These are phyloP conservation scores for Tuber borchii DNA, from an alignment of 495 filamentous ascomycete genomes.

Conservation along the genomic window DNA sequence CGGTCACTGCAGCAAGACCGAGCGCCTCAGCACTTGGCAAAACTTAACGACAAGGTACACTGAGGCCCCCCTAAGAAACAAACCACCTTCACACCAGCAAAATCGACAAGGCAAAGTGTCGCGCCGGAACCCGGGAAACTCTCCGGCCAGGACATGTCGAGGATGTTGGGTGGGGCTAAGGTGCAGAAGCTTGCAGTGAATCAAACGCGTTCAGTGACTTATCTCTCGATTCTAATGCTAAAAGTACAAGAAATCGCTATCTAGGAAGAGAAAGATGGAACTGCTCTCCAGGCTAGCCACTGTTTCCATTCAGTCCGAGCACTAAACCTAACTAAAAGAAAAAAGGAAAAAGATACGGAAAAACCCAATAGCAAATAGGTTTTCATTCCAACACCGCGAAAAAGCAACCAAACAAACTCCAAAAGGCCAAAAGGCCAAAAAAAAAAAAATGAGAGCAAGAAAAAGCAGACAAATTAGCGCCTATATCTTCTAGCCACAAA, in stretches of 20 bases:
- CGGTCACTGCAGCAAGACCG: no score
- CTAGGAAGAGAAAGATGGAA: background rate
- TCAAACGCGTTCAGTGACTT: background rate
- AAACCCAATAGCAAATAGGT: background rate
- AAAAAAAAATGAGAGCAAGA: background rate
- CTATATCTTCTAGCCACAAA: background rate
- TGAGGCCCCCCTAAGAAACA: no score
- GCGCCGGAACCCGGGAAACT: background rate
- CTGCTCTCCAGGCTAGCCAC: background rate
- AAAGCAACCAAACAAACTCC: slow-evolving; percentile 5
- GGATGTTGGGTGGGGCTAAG: background rate
- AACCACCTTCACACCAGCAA: no score
- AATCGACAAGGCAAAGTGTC: background rate
- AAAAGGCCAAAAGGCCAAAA: no score
- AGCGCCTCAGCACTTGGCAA: background rate
- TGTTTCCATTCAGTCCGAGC: background rate
- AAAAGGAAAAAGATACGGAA: background rate
- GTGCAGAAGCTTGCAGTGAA: background rate
- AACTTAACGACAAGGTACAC: no score
- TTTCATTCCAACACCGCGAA: background rate
- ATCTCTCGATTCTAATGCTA: background rate
- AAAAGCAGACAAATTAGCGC: background rate
- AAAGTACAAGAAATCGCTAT: background rate
- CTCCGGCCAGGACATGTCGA: background rate
- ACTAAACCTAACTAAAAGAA: background rate